Percentiles rank a stretch among this genome's conserved stretches.
phyloP scores from a whole-genome alignment of 306 rosid genomes.

The Cercis canadensis region DNA sequence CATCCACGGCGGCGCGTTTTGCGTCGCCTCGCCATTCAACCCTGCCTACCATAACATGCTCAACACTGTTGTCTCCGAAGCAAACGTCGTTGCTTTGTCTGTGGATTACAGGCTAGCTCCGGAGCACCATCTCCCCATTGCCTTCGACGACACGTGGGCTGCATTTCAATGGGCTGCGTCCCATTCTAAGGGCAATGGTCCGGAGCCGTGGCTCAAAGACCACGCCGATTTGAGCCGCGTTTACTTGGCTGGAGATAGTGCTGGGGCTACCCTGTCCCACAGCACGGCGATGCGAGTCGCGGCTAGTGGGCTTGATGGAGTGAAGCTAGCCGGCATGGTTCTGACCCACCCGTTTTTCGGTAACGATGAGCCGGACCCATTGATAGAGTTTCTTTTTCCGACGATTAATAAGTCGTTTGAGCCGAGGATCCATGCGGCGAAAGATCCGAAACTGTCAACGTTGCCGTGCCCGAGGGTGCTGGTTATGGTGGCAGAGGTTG shows the following conservation, averaged over 20 bases:
- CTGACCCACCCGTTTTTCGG: constrained; percentile 64
- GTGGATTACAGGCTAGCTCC: constrained; percentile 67
- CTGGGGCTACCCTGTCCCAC: constrained; percentile 63
- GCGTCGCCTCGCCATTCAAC: constrained; percentile 49
- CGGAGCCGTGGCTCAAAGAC: constrained; percentile 57
- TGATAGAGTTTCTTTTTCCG: constrained; percentile 35
- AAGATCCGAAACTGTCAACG: constrained; percentile 45
- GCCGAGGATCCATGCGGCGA: constrained; percentile 33
- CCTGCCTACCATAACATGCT: constrained; percentile 50
- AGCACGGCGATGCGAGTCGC: constrained; percentile 41
- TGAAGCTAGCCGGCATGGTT: constrained; percentile 48
- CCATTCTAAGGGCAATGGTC: constrained; percentile 34
- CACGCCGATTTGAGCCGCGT: constrained; percentile 38
- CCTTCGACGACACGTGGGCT: constrained; percentile 62
- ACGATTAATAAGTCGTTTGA: constrained; percentile 36
- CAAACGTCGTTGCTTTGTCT: constrained; percentile 52
- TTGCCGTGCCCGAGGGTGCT: constrained; percentile 43
- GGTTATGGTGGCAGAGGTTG: constrained; percentile 50
- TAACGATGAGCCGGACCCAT: constrained; percentile 24
- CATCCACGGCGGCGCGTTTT: constrained; percentile 76
- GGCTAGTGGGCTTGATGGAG: background rate
- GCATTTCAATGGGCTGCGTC: constrained; percentile 52
- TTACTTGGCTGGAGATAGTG: constrained; percentile 70
- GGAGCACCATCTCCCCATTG: constrained; percentile 59
- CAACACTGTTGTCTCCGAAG: constrained; percentile 42